Evolutionary conservation across 768 basidiomycete species (phyloP).

Genomic region (Gyrodon lividus): DNA sequence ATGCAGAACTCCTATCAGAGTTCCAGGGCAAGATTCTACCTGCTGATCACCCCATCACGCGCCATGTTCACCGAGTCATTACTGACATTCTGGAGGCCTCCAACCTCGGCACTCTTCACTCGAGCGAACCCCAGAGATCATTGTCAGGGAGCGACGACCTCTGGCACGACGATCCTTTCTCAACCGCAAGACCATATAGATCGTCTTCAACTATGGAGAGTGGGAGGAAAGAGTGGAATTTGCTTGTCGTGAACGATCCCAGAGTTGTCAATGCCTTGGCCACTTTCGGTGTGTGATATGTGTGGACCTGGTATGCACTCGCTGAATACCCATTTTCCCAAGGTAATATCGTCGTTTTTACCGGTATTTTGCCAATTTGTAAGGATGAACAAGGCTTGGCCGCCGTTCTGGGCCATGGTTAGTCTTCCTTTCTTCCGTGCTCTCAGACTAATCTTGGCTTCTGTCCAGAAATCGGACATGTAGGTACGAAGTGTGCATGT

Average conservation of each 20-base stretch:
- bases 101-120: constrained; percentile 60
- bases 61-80: constrained; percentile 69
- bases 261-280: constrained; percentile 78
- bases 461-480: constrained; percentile 73
- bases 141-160: constrained; percentile 13
- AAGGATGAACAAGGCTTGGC: constrained; percentile 80
- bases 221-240: constrained; percentile 51
- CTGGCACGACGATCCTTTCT: constrained; percentile 24
- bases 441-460: not conserved
- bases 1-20: constrained; percentile 47
- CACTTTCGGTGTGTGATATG: constrained; percentile 49
- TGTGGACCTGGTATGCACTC: not conserved
- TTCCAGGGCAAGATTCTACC: constrained; percentile 60
- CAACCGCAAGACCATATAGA: constrained; percentile 1
- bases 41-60: constrained; percentile 59
- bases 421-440: not conserved
- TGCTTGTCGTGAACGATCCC: constrained; percentile 75
- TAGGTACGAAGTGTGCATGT: constrained; percentile 41
- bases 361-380: constrained; percentile 80
- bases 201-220: constrained; percentile 13
- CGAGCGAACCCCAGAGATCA: constrained; percentile 8
- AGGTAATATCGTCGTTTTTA: constrained; percentile 85
- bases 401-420: constrained; percentile 82
- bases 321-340: not conserved
- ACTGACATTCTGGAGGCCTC: constrained; percentile 66